These are phyloP conservation scores for Citeromyces nyonsensis DNA, from an alignment of 805 yeast species.

Conservation along the genomic window DNA sequence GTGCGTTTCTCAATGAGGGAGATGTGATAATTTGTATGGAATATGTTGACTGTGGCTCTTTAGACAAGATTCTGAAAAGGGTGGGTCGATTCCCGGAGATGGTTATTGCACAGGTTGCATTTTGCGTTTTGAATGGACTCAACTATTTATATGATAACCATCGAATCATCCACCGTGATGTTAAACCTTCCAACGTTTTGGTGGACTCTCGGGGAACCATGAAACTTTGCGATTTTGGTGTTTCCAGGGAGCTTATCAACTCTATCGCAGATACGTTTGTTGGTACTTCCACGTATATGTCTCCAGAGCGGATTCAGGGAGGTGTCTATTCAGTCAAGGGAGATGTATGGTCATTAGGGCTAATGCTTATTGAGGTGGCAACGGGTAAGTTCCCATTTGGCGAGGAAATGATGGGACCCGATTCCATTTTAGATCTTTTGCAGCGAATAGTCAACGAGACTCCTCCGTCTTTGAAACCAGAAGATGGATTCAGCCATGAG, in stretches of 20 bases:
- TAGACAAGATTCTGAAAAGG: constrained; percentile 57
- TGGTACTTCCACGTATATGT: constrained; percentile 95
- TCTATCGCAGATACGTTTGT: constrained; percentile 96
- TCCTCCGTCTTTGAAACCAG: constrained; percentile 51
- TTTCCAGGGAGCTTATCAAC: constrained; percentile 78
- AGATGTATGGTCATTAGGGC: constrained; percentile 94
- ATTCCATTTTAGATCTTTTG: constrained; percentile 78
- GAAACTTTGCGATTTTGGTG: constrained; percentile 95
- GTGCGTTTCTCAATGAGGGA: constrained; percentile 63
- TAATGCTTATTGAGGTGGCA: constrained; percentile 80
- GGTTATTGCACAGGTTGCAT: constrained; percentile 60
- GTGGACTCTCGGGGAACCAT: constrained; percentile 78
- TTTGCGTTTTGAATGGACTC: constrained; percentile 66
- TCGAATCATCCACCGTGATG: constrained; percentile 87
- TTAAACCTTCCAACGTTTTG: constrained; percentile 88
- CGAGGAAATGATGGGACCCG: constrained; percentile 31
- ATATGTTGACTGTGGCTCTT: constrained; percentile 87
- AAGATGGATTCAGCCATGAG: constrained; percentile 26
- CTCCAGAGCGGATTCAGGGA: constrained; percentile 96
- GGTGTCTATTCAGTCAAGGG: constrained; percentile 87
- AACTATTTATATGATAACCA: constrained; percentile 71
- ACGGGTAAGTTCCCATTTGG: constrained; percentile 73
- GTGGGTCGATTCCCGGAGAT: constrained; percentile 53
- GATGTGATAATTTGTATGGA: constrained; percentile 91
- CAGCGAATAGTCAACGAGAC: constrained; percentile 91